Evolutionary conservation across 2,329 filamentous ascomycete genomes (phyloP).

Genomic region (Paramyrothecium roridum): DNA sequence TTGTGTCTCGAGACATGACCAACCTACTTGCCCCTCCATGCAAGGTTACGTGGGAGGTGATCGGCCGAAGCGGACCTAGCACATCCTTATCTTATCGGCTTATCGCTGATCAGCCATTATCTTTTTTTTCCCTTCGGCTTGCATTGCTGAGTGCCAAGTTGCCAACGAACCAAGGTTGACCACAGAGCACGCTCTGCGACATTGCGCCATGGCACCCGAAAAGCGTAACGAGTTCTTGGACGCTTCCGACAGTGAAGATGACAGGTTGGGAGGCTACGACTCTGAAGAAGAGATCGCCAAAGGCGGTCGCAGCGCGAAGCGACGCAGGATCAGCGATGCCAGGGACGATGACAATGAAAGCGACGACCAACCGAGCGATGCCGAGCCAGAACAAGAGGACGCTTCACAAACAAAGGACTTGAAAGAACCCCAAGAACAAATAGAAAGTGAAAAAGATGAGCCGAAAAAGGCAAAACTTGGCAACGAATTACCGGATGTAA

Average conservation of each 20-base stretch:
- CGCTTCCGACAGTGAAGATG: constrained; percentile 54
- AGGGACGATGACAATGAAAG: constrained; percentile 28
- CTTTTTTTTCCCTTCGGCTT: not conserved
- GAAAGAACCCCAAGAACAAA: constrained; percentile 10
- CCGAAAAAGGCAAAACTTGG: constrained; percentile 23
- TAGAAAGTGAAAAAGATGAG: constrained; percentile 7
- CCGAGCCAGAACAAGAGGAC: constrained; percentile 16
- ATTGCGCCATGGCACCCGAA: constrained; percentile 56
- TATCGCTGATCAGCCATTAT: not conserved
- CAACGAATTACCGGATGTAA: constrained; percentile 41
- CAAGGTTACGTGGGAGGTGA: not conserved
- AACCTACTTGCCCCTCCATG: not conserved
- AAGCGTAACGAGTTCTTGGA: constrained; percentile 73
- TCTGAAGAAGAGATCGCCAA: constrained; percentile 69
- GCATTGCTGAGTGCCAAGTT: not conserved
- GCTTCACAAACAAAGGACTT: constrained; percentile 16
- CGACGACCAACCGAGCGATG: constrained; percentile 8
- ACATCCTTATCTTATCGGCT: not conserved
- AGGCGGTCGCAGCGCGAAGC: constrained; percentile 59
- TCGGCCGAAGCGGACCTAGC: not conserved
- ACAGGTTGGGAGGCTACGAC: constrained; percentile 57
- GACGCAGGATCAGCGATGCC: constrained; percentile 53
- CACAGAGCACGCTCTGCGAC: not conserved
- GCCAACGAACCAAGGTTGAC: not conserved
- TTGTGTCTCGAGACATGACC: too few relatives aligned